Percentiles rank a stretch among this genome's conserved stretches.
These are phyloP conservation scores for Aspergillus luchuensis DNA, from an alignment of 2,329 filamentous ascomycete species.

Conservation along the genomic window DNA sequence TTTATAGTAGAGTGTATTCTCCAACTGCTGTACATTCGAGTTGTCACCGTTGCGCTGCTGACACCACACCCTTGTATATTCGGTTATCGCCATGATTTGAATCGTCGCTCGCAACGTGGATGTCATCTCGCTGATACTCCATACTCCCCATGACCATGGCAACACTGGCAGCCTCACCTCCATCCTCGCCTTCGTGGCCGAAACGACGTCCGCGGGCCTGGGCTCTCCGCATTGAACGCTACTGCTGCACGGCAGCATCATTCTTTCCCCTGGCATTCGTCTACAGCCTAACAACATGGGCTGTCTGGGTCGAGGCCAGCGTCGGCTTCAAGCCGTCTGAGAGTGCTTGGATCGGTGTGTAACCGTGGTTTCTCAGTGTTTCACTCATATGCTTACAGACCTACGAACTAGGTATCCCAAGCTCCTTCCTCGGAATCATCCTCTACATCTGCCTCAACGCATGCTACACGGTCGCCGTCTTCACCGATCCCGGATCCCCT, in stretches of 20 bases:
- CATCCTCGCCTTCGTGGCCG: conserved; percentile 43
- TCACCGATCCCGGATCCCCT: conserved; percentile 80
- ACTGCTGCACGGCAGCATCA: conserved; percentile 75
- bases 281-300: conserved; percentile 89
- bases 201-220: conserved; percentile 47
- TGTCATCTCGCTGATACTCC: not conserved
- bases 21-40: not conserved
- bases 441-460: conserved; percentile 81
- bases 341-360: conserved; percentile 48
- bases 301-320: conserved; percentile 78
- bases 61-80: not conserved
- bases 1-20: not conserved
- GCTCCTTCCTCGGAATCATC: conserved; percentile 65
- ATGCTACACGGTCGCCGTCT: conserved; percentile 90
- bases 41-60: not conserved
- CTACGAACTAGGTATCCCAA: conserved; percentile 34
- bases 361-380: too few relatives aligned
- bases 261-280: conserved; percentile 91
- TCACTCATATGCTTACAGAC: not conserved
- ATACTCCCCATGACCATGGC: conserved; percentile 32
- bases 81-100: conserved; percentile 3
- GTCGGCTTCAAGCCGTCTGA: conserved; percentile 64
- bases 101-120: conserved; percentile 1
- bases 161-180: conserved; percentile 40
- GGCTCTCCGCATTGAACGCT: conserved; percentile 67